Percentiles rank a stretch among this genome's conserved stretches.
phyloP scores from a whole-genome alignment of 2,329 filamentous ascomycete genomes.

The Aureobasidium sp. region DNA sequence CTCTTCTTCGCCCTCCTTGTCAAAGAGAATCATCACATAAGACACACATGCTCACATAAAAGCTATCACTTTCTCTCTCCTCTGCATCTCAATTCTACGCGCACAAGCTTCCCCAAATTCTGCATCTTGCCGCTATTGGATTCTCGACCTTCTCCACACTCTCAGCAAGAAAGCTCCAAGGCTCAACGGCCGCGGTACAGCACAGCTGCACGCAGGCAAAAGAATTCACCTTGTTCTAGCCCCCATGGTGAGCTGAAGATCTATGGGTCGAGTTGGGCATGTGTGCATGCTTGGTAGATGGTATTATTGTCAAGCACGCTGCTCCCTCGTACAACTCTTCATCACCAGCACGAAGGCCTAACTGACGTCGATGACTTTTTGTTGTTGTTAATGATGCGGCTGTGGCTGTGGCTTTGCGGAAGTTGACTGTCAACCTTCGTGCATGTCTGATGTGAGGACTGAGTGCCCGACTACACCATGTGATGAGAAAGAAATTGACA shows the following conservation, averaged over 20 bases:
- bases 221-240: not conserved
- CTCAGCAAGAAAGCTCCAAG: not conserved
- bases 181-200: constrained; percentile 1
- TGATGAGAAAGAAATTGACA: not conserved
- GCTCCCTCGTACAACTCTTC: not conserved
- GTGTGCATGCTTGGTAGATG: too few species aligned
- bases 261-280: not conserved
- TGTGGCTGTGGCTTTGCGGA: not conserved
- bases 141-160: not conserved
- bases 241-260: not conserved
- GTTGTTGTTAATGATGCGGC: not conserved
- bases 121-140: constrained; percentile 1
- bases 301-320: not conserved
- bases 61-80: not conserved
- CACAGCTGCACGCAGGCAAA: too few species aligned
- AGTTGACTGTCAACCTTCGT: not conserved
- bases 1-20: not conserved
- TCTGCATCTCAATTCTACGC: not conserved
- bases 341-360: not conserved
- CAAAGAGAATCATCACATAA: not conserved
- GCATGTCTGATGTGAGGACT: not conserved
- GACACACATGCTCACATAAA: not conserved
- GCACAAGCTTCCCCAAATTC: not conserved
- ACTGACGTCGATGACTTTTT: not conserved
- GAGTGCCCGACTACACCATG: not conserved